Evolutionary conservation across 805 yeast genomes (phyloP).

Genomic region (Candida maris): DNA sequence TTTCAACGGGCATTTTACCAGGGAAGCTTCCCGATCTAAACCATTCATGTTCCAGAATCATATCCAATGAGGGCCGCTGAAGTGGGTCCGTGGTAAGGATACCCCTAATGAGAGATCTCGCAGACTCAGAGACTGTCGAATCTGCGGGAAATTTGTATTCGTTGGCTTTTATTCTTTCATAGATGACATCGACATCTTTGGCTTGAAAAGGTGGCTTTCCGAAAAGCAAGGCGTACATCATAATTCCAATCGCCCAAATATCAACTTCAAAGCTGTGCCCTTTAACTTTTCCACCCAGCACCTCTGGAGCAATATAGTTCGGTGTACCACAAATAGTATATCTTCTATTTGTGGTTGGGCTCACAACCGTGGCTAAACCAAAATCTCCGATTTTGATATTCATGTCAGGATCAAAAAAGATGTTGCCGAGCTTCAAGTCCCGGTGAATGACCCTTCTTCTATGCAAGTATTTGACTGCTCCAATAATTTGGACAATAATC

Average conservation of each 20-base stretch:
- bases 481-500: slow-evolving; percentile 88
- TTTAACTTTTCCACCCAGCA: slow-evolving; percentile 75
- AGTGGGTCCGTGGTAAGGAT: slow-evolving; percentile 75
- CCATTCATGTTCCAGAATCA: slow-evolving; percentile 80
- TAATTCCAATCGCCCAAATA: slow-evolving; percentile 96
- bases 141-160: slow-evolving; percentile 76
- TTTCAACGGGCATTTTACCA: slow-evolving; percentile 54
- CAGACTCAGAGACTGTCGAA: slow-evolving; percentile 58
- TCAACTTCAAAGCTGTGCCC: slow-evolving; percentile 97
- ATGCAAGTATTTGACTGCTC: slow-evolving; percentile 92
- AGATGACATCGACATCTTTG: slow-evolving; percentile 86
- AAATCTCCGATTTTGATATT: slow-evolving; percentile 95
- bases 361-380: slow-evolving; percentile 95
- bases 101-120: slow-evolving; percentile 66
- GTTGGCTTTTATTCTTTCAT: slow-evolving; percentile 82
- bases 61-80: slow-evolving; percentile 75
- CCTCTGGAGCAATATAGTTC: slow-evolving; percentile 97
- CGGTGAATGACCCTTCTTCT: slow-evolving; percentile 90
- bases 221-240: slow-evolving; percentile 85
- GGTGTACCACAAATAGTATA: slow-evolving; percentile 98
- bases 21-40: slow-evolving; percentile 81
- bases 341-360: slow-evolving; percentile 63
- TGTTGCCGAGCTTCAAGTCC: slow-evolving; percentile 93
- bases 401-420: slow-evolving; percentile 91
- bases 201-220: slow-evolving; percentile 99